Percentiles rank a stretch among this genome's conserved stretches.
phyloP scores from a whole-genome alignment of 805 yeast species.

The Priceomyces carsonii region DNA sequence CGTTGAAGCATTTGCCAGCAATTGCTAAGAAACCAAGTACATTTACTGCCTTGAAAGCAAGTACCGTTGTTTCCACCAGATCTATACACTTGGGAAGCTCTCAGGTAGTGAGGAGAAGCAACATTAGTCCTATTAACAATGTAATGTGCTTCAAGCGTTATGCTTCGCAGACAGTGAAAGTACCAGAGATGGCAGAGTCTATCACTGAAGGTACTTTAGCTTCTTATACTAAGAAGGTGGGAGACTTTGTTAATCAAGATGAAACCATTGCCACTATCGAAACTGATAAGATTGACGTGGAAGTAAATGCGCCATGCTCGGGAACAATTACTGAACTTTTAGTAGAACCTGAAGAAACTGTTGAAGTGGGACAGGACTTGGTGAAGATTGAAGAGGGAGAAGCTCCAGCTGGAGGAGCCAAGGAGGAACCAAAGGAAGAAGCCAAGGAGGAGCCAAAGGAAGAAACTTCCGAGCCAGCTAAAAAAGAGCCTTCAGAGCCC shows the following conservation, averaged over 20 bases:
- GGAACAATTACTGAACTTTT: slow-evolving; percentile 87
- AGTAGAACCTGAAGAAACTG: slow-evolving; percentile 87
- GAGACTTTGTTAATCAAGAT: slow-evolving; percentile 83
- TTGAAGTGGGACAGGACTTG: slow-evolving; percentile 92
- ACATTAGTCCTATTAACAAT: slow-evolving; percentile 13
- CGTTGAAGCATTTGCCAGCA: slow-evolving; percentile 28
- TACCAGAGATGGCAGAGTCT: slow-evolving; percentile 98
- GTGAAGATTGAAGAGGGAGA: slow-evolving; percentile 80
- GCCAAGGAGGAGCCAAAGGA: slow-evolving; percentile 49
- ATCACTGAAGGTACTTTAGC: slow-evolving; percentile 94
- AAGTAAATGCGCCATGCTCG: slow-evolving; percentile 89
- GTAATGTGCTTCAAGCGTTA: slow-evolving; percentile 32
- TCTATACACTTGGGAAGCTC: slow-evolving; percentile 12
- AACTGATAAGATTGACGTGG: slow-evolving; percentile 97
- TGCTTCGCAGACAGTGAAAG: slow-evolving; percentile 63
- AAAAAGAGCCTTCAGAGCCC: slow-evolving; percentile 31
- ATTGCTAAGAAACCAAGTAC: slow-evolving; percentile 13
- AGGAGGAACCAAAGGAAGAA: slow-evolving; percentile 21
- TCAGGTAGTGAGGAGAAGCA: slow-evolving; percentile 8
- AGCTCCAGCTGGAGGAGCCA: slow-evolving; percentile 61
- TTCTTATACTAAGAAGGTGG: slow-evolving; percentile 66
- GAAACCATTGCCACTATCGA: slow-evolving; percentile 96
- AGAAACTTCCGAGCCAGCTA: slow-evolving; percentile 25
- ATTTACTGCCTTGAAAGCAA: slow-evolving; percentile 11
- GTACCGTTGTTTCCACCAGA: slow-evolving; percentile 19